phyloP scores from a whole-genome alignment of 2,329 filamentous ascomycete species.

The Endoconidiophora polonica region DNA sequence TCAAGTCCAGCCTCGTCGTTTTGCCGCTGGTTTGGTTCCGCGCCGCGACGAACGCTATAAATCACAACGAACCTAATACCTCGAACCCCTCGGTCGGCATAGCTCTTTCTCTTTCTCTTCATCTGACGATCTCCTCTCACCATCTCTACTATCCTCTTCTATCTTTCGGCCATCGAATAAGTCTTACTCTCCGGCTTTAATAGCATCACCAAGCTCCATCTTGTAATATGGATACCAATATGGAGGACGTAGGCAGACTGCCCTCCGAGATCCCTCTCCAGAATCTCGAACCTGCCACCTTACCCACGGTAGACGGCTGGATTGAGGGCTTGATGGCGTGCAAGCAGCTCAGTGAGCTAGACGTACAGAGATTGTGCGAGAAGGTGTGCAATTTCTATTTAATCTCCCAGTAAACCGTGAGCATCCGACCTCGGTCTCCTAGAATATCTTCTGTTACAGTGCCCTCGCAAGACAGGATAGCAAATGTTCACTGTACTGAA shows the following conservation, averaged over 20 bases:
- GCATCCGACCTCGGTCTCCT: too few relatives aligned
- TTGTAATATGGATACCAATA: slow-evolving; percentile 79
- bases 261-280: slow-evolving; percentile 60
- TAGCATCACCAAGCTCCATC: background rate
- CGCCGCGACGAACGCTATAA: background rate
- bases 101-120: slow-evolving; percentile 11
- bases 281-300: slow-evolving; percentile 61
- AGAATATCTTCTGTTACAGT: background rate
- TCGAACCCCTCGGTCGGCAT: slow-evolving; percentile 13
- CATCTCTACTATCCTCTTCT: slow-evolving; percentile 7
- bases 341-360: slow-evolving; percentile 90
- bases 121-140: background rate
- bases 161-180: slow-evolving; percentile 14
- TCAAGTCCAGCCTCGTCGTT: too few relatives aligned
- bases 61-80: slow-evolving; percentile 4
- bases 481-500: too few relatives aligned
- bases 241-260: slow-evolving; percentile 90
- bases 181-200: slow-evolving; percentile 4
- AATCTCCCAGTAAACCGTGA: background rate
- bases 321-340: slow-evolving; percentile 96
- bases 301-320: slow-evolving; percentile 91
- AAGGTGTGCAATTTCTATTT: slow-evolving; percentile 44
- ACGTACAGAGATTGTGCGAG: slow-evolving; percentile 93
- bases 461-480: too few relatives aligned
- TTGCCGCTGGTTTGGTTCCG: background rate